Percentiles rank a stretch among this genome's conserved stretches.
phyloP scores from a whole-genome alignment of 768 basidiomycete genomes.

The Polyporus arcularius region DNA sequence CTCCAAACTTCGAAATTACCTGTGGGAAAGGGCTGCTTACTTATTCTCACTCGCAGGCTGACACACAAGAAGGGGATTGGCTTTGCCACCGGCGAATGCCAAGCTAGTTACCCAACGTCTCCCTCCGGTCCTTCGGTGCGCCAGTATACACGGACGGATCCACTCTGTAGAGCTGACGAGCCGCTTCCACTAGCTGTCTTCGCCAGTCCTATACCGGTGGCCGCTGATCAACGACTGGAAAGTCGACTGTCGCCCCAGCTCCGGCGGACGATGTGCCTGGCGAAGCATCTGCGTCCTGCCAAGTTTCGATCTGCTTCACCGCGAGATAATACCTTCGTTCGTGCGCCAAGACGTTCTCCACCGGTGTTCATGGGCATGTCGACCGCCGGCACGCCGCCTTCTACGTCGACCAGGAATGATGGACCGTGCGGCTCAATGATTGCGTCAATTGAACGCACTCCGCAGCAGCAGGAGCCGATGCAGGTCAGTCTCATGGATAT shows the following conservation, averaged over 20 bases:
- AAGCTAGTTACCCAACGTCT: neutral
- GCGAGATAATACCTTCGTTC: conserved; percentile 1
- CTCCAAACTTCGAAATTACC: neutral
- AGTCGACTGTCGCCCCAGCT: neutral
- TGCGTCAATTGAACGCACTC: neutral
- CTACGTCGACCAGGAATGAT: neutral
- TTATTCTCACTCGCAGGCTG: neutral
- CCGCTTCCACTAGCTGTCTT: too few relatives aligned
- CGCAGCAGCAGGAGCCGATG: neutral
- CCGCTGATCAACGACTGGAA: neutral
- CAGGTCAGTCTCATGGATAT: neutral
- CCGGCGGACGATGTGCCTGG: conserved; percentile 1
- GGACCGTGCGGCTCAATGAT: neutral
- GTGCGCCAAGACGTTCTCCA: conserved; percentile 9
- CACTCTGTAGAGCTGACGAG: too few relatives aligned
- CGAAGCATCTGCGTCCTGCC: neutral
- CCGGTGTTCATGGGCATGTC: conserved; percentile 13
- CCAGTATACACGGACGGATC: too few relatives aligned
- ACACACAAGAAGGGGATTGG: neutral
- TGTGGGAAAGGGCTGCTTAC: neutral
- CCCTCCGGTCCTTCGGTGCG: too few relatives aligned
- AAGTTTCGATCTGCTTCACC: neutral
- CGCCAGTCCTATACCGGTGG: neutral
- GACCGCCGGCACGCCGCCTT: neutral
- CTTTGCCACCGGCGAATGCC: neutral